A percentile compares a stretch with the other conserved stretches of the same genome.
These are phyloP conservation scores for Zasmidium angulare DNA, from an alignment of 2,329 filamentous ascomycete species.

Conservation along the genomic window DNA sequence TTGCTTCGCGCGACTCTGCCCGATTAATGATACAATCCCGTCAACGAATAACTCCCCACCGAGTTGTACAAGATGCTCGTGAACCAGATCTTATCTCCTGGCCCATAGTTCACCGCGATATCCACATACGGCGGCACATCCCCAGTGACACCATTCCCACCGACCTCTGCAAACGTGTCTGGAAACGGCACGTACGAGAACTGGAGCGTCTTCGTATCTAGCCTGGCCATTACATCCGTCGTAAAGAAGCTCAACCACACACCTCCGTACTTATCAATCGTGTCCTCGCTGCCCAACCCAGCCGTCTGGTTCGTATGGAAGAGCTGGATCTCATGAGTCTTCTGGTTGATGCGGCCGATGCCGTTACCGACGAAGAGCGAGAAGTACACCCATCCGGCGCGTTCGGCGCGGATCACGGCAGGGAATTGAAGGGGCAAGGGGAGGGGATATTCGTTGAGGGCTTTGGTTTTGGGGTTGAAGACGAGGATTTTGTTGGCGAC, in stretches of 20 bases:
- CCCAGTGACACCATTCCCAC: conserved; percentile 4
- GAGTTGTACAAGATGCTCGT: conserved; percentile 3
- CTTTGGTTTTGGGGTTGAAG: conserved; percentile 20
- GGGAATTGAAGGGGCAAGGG: conserved; percentile 19
- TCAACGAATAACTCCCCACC: conserved; percentile 5
- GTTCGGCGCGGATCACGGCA: conserved; percentile 24
- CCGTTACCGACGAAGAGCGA: conserved; percentile 23
- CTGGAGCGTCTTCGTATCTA: conserved; percentile 9
- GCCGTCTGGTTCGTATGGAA: conserved; percentile 17
- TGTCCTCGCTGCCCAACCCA: conserved; percentile 17
- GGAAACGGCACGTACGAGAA: conserved; percentile 15
- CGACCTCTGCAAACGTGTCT: conserved; percentile 1
- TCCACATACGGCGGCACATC: conserved; percentile 16
- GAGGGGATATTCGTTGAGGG: conserved; percentile 18
- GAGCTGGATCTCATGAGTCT: conserved; percentile 20
- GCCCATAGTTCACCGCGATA: conserved; percentile 18
- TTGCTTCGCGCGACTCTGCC: too few species aligned
- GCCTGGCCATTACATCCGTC: conserved; percentile 10
- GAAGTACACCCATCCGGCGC: conserved; percentile 25
- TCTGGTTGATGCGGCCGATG: conserved; percentile 22
- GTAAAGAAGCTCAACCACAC: conserved; percentile 23
- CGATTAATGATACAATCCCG: neutral
- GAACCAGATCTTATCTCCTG: conserved; percentile 15
- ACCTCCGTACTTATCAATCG: conserved; percentile 19
- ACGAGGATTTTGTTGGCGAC: conserved; percentile 19